Evolutionary conservation across 202 grass and related monocot species (phyloP).

Genomic region (Schoenoplectus triqueter): DNA sequence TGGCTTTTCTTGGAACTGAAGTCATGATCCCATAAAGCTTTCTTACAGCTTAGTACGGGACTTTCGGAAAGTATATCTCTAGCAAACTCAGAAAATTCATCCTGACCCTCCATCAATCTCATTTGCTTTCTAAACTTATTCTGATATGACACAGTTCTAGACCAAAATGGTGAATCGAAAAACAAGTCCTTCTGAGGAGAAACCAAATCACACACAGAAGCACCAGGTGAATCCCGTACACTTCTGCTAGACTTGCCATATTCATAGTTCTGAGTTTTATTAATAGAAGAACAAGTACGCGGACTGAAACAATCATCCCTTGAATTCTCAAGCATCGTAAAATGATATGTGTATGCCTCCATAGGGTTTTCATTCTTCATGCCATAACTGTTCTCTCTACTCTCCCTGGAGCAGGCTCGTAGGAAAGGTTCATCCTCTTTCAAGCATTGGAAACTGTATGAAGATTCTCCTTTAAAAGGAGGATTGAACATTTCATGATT

Average conservation of each 20-base stretch:
- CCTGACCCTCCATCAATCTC: constrained; percentile 28
- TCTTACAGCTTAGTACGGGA: constrained; percentile 48
- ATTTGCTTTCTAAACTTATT: constrained; percentile 19
- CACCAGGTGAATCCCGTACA: constrained; percentile 33
- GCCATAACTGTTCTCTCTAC: constrained; percentile 44
- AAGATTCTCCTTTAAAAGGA: constrained; percentile 43
- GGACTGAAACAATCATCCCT: constrained; percentile 52
- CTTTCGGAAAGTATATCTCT: constrained; percentile 43
- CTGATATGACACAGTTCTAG: constrained; percentile 17
- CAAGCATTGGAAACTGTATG: constrained; percentile 41
- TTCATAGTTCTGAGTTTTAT: constrained; percentile 41
- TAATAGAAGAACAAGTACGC: constrained; percentile 44
- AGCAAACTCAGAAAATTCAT: constrained; percentile 41
- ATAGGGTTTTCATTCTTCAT: constrained; percentile 48
- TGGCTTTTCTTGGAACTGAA: constrained; percentile 36
- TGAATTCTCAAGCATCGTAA: constrained; percentile 44
- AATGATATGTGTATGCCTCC: constrained; percentile 36
- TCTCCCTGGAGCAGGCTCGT: constrained; percentile 41
- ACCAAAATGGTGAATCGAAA: constrained; percentile 48
- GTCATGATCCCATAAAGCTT: constrained; percentile 42
- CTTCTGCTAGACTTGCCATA: constrained; percentile 31
- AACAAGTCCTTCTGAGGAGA: constrained; percentile 40
- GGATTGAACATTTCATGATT: constrained; percentile 27
- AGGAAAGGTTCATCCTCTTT: constrained; percentile 47
- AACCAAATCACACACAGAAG: constrained; percentile 47